Percentiles rank a stretch among this genome's conserved stretches.
Evolutionary conservation across 495 filamentous ascomycete genomes (phyloP).

Genomic region (Hypoxylon cercidicola): DNA sequence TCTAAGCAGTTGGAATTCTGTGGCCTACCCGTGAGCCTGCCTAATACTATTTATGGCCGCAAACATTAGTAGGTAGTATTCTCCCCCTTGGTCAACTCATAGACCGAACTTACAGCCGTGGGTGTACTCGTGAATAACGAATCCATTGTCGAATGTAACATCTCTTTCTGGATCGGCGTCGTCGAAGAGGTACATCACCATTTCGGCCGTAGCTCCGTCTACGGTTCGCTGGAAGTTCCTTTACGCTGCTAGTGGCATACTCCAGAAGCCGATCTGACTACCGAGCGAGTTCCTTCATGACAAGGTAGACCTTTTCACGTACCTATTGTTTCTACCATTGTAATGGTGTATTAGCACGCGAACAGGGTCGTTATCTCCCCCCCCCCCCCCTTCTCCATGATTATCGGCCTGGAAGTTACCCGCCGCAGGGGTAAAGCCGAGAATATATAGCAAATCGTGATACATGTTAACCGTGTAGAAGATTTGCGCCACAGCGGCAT

Average conservation of each 20-base stretch:
- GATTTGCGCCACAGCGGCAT: constrained; percentile 54
- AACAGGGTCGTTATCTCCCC: constrained; percentile 53
- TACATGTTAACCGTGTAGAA: constrained; percentile 60
- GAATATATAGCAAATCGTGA: constrained; percentile 56
- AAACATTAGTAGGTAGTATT: constrained; percentile 22
- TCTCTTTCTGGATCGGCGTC: constrained; percentile 47
- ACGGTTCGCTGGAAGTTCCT: constrained; percentile 14
- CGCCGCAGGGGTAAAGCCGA: constrained; percentile 58
- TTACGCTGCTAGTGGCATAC: constrained; percentile 20
- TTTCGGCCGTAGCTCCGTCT: neutral
- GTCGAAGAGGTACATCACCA: constrained; percentile 51
- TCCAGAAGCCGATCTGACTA: neutral
- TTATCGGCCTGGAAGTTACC: constrained; percentile 60
- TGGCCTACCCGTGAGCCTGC: constrained; percentile 57
- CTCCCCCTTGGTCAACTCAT: too few species aligned
- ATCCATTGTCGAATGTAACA: constrained; percentile 49
- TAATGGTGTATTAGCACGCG: constrained; percentile 56
- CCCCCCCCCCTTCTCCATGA: constrained; percentile 49
- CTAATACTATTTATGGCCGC: constrained; percentile 36
- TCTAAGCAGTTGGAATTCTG: constrained; percentile 49
- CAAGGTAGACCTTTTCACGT: constrained; percentile 9
- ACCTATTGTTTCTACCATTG: constrained; percentile 50
- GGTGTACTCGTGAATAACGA: constrained; percentile 53
- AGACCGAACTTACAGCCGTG: constrained; percentile 32
- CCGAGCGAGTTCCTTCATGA: neutral